A percentile compares a stretch with the other conserved stretches of the same genome.
Evolutionary conservation across 495 filamentous ascomycete genomes (phyloP).

Genomic region (Evansstolkia leycettana): DNA sequence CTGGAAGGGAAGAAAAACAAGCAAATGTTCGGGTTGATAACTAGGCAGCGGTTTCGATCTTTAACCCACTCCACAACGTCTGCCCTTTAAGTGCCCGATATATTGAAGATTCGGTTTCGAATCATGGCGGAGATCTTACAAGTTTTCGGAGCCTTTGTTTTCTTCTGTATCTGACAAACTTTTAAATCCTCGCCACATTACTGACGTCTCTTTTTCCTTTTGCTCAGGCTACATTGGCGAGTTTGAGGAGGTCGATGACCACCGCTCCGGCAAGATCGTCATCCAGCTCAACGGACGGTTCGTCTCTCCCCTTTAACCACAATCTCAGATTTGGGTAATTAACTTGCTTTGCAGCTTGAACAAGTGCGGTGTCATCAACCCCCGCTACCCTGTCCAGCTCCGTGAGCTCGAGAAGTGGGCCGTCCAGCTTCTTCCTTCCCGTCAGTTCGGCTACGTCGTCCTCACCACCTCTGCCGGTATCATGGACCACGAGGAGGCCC

Average conservation of each 20-base stretch:
- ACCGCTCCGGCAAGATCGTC: slow-evolving; percentile 96
- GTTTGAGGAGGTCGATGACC: slow-evolving; percentile 99
- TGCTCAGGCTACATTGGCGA: slow-evolving; percentile 99
- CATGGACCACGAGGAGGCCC: slow-evolving; percentile 99
- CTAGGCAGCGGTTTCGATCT: slow-evolving; percentile 82
- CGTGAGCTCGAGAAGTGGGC: slow-evolving; percentile 98
- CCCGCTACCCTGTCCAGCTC: slow-evolving; percentile 97
- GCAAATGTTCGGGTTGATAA: slow-evolving; percentile 96
- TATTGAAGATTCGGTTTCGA: slow-evolving; percentile 38
- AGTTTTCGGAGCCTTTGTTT: slow-evolving; percentile 56
- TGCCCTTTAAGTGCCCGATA: slow-evolving; percentile 99
- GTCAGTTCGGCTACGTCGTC: slow-evolving; percentile 99
- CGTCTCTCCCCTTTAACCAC: slow-evolving; percentile 2
- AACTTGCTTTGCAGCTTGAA: slow-evolving; percentile 53
- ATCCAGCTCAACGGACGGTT: slow-evolving; percentile 83
- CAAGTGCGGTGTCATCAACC: slow-evolving; percentile 98
- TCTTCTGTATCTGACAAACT: slow-evolving; percentile 58
- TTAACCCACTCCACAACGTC: slow-evolving; percentile 54
- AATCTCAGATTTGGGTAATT: too few species aligned
- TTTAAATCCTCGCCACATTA: slow-evolving; percentile 85
- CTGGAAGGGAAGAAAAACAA: too few species aligned
- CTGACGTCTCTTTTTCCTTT: slow-evolving; percentile 39
- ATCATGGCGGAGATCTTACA: slow-evolving; percentile 80
- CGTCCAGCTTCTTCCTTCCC: slow-evolving; percentile 90
- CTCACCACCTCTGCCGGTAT: slow-evolving; percentile 97